These are phyloP conservation scores for Oryza punctata DNA, from an alignment of 176 grass and related monocot species.

Conservation along the genomic window DNA sequence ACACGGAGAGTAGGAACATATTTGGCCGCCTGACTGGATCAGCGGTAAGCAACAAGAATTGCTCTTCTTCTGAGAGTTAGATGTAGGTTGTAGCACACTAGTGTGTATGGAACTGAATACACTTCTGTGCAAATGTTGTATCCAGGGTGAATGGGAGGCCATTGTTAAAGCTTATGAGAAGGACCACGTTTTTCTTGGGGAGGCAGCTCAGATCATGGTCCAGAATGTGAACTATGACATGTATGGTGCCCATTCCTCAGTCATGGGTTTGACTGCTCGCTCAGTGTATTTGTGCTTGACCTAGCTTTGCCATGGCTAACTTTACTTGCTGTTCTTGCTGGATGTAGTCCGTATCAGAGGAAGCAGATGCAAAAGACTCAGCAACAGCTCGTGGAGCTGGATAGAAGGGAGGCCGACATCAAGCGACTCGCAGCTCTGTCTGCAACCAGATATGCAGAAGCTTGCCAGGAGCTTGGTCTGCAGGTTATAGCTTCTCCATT, in stretches of 20 bases:
- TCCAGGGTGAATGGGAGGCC: slow-evolving; percentile 85
- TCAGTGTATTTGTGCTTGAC: neutral
- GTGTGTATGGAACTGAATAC: neutral
- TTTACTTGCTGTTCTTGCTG: slow-evolving; percentile 17
- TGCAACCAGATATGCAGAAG: slow-evolving; percentile 75
- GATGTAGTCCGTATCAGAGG: slow-evolving; percentile 79
- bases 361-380: slow-evolving; percentile 95
- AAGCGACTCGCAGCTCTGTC: slow-evolving; percentile 79
- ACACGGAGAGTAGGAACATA: slow-evolving; percentile 80
- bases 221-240: slow-evolving; percentile 99
- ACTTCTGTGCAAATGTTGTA: slow-evolving; percentile 1
- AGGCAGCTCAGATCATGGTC: slow-evolving; percentile 88
- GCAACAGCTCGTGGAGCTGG: slow-evolving; percentile 84
- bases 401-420: slow-evolving; percentile 86
- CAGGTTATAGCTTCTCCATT: slow-evolving; percentile 49
- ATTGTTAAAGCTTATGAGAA: slow-evolving; percentile 85
- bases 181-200: slow-evolving; percentile 92
- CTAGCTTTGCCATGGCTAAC: neutral
- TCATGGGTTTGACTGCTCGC: neutral
- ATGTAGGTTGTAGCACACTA: neutral
- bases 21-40: slow-evolving; percentile 91
- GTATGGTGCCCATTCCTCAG: slow-evolving; percentile 43
- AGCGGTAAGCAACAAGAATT: slow-evolving; percentile 45
- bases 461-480: slow-evolving; percentile 89
- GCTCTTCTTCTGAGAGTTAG: neutral